A percentile compares a stretch with the other conserved stretches of the same genome.
Conservation (phyloP, 164 flowering plant species). For the Nelumbo lutea region DNA sequence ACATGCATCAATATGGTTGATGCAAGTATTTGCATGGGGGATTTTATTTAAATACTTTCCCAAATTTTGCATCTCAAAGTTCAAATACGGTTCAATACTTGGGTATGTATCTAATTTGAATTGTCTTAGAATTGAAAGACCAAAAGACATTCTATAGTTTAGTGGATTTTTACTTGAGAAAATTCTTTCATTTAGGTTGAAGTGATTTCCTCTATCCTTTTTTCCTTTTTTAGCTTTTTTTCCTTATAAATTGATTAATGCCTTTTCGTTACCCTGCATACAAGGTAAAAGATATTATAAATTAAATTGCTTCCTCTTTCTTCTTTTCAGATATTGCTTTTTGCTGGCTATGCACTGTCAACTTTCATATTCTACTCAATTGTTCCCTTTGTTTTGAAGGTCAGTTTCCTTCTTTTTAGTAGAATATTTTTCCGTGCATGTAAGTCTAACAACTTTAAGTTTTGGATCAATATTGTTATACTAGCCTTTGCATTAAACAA, state of each 20-base stretch:
- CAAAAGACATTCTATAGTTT: not conserved
- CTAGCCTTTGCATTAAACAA: not conserved
- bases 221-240: not conserved
- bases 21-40: not conserved
- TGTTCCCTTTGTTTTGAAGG: constrained; percentile 64
- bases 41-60: not conserved
- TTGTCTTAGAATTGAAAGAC: not conserved
- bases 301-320: not conserved
- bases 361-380: constrained; percentile 46
- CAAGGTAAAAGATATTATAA: not conserved
- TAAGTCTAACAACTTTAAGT: not conserved
- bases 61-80: not conserved
- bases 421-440: not conserved
- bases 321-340: constrained; percentile 41
- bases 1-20: too few species aligned
- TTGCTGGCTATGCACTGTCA: constrained; percentile 43
- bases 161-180: not conserved
- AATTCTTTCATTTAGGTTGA: not conserved
- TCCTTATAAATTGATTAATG: not conserved
- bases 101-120: not conserved
- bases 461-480: not conserved
- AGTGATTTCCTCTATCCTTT: not conserved
- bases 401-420: constrained; percentile 18
- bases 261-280: not conserved
- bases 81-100: not conserved